Percentiles rank a stretch among this genome's conserved stretches.
Evolutionary conservation across 2,329 filamentous ascomycete species (phyloP).

Genomic region (Cordyceps pruinosa): DNA sequence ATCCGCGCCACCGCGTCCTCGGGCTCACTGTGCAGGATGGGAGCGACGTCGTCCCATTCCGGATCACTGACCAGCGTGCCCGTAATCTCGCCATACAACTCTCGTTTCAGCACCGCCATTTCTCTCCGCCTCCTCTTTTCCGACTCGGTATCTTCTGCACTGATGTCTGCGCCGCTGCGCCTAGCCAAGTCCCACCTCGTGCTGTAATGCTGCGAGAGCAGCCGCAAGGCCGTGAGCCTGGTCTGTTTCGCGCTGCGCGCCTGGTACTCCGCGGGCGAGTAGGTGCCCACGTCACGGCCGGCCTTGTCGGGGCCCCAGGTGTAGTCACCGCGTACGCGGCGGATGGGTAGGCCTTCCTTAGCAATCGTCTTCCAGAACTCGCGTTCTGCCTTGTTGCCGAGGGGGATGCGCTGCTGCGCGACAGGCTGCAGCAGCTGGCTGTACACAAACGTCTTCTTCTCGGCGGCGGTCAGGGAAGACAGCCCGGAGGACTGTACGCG

Average conservation of each 20-base stretch:
- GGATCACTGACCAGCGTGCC: slow-evolving; percentile 53
- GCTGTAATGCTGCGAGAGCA: slow-evolving; percentile 39
- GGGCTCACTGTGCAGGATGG: slow-evolving; percentile 78
- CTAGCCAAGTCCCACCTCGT: slow-evolving; percentile 27
- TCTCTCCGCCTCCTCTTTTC: slow-evolving; percentile 42
- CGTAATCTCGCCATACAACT: slow-evolving; percentile 45
- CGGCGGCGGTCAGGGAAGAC: slow-evolving; percentile 37
- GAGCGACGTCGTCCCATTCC: slow-evolving; percentile 75
- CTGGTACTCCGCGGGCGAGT: slow-evolving; percentile 40
- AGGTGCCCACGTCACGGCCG: slow-evolving; percentile 43
- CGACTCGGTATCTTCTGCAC: slow-evolving; percentile 34
- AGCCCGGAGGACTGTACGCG: slow-evolving; percentile 37
- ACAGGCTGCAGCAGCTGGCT: slow-evolving; percentile 38
- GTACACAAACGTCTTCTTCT: slow-evolving; percentile 44
- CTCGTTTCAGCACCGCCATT: slow-evolving; percentile 44
- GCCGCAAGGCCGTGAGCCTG: slow-evolving; percentile 35
- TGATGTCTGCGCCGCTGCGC: slow-evolving; percentile 18
- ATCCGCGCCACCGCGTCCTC: slow-evolving; percentile 83
- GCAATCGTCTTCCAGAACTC: slow-evolving; percentile 52
- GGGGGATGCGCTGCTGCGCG: slow-evolving; percentile 27
- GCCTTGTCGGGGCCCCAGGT: slow-evolving; percentile 45
- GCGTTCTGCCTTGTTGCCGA: slow-evolving; percentile 43
- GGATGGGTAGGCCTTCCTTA: slow-evolving; percentile 45
- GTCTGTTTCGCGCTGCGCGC: slow-evolving; percentile 35
- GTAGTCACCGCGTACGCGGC: slow-evolving; percentile 33